A percentile compares a stretch with the other conserved stretches of the same genome.
phyloP scores from a whole-genome alignment of 805 yeast species.

The Candida insectalens region DNA sequence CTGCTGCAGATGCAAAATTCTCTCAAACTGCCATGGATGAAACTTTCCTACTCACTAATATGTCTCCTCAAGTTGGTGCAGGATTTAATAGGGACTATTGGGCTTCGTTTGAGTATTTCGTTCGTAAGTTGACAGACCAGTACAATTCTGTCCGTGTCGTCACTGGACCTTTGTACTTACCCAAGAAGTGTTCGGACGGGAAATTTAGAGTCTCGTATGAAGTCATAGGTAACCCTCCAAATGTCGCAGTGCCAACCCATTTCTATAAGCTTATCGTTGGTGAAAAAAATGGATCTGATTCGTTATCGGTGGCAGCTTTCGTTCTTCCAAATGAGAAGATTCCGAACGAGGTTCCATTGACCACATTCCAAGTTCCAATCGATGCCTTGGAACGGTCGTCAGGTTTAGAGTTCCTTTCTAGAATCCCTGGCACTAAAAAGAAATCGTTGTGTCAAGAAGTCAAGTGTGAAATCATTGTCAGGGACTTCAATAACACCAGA shows the following conservation, averaged over 20 bases:
- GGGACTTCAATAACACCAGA: slow-evolving; percentile 57
- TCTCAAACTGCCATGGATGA: slow-evolving; percentile 91
- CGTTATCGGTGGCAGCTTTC: slow-evolving; percentile 79
- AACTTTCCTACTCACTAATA: slow-evolving; percentile 81
- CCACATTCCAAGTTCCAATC: slow-evolving; percentile 75
- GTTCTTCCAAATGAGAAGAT: slow-evolving; percentile 86
- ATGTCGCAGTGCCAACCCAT: slow-evolving; percentile 94
- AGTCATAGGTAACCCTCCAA: slow-evolving; percentile 94
- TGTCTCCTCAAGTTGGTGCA: slow-evolving; percentile 95
- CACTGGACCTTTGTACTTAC: slow-evolving; percentile 90
- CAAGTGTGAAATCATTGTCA: slow-evolving; percentile 66
- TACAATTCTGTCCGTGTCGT: slow-evolving; percentile 75
- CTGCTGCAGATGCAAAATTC: slow-evolving; percentile 95
- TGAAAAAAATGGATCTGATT: slow-evolving; percentile 41
- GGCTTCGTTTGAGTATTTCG: slow-evolving; percentile 93
- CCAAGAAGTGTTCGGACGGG: slow-evolving; percentile 66
- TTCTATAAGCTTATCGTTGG: slow-evolving; percentile 88
- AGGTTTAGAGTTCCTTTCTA: slow-evolving; percentile 73
- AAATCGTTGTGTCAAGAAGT: slow-evolving; percentile 73
- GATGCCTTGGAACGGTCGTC: slow-evolving; percentile 82
- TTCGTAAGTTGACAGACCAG: slow-evolving; percentile 61
- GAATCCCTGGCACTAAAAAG: slow-evolving; percentile 46
- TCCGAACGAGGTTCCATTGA: slow-evolving; percentile 59
- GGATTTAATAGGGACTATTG: slow-evolving; percentile 97
- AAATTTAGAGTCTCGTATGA: slow-evolving; percentile 81